These are phyloP conservation scores for Microthyrium microscopicum DNA, from an alignment of 2,329 filamentous ascomycete species.

Conservation along the genomic window DNA sequence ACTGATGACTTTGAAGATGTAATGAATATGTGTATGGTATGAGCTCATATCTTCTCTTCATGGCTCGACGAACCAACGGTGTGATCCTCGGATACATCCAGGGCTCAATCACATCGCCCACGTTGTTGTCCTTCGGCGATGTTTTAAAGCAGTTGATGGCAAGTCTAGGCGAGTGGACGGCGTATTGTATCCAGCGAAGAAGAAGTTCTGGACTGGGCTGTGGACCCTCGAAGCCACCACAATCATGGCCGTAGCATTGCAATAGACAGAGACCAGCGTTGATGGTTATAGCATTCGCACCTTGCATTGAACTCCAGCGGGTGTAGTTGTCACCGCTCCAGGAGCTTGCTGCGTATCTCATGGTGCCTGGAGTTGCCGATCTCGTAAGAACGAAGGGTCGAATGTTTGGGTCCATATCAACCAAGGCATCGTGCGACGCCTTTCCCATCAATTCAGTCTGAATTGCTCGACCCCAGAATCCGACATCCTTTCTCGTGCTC, in stretches of 20 bases:
- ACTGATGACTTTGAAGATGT: conserved; percentile 42
- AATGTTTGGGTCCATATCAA: conserved; percentile 39
- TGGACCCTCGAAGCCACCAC: conserved; percentile 59
- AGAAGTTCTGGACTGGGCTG: conserved; percentile 55
- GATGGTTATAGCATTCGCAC: conserved; percentile 50
- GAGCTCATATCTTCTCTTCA: conserved; percentile 54
- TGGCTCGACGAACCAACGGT: conserved; percentile 43
- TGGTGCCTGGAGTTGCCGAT: conserved; percentile 53
- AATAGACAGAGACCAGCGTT: conserved; percentile 52
- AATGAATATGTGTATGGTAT: conserved; percentile 56
- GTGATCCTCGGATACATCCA: conserved; percentile 61
- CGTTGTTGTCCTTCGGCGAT: conserved; percentile 42
- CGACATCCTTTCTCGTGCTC: conserved; percentile 35
- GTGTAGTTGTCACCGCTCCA: conserved; percentile 65
- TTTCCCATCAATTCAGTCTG: conserved; percentile 58
- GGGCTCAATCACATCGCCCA: conserved; percentile 60
- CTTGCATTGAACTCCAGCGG: conserved; percentile 57
- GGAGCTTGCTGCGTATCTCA: conserved; percentile 52
- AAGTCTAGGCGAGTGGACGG: conserved; percentile 52
- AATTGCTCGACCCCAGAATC: conserved; percentile 51
- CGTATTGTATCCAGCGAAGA: conserved; percentile 57
- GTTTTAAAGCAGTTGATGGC: conserved; percentile 71
- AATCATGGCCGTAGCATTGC: conserved; percentile 54
- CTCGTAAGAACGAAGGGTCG: conserved; percentile 54
- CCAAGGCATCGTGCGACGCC: conserved; percentile 50